Conservation (phyloP, 805 yeast genomes). For the Clavispora phyllophila region DNA sequence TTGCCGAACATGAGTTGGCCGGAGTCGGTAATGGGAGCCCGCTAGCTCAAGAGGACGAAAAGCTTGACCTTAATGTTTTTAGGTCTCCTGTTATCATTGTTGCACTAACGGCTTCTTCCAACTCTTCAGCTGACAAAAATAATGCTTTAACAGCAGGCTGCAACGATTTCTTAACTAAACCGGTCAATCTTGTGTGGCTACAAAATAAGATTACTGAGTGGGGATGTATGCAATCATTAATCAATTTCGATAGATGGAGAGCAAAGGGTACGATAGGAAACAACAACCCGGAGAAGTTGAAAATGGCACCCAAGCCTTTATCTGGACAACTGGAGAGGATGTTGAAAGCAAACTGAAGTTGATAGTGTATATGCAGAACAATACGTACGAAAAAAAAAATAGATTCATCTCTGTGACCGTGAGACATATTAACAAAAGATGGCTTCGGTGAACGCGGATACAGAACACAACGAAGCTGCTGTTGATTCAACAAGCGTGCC, state of each 20-base stretch:
- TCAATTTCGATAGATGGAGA: constrained; percentile 89
- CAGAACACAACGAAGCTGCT: neutral
- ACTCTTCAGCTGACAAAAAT: constrained; percentile 73
- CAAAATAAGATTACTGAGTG: constrained; percentile 92
- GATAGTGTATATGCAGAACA: neutral
- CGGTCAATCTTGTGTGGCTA: constrained; percentile 91
- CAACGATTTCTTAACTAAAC: constrained; percentile 92
- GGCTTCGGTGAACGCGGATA: neutral
- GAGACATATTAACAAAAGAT: neutral
- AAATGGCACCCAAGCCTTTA: neutral
- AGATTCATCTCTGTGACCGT: neutral
- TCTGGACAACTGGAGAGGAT: neutral
- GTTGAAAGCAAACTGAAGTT: neutral
- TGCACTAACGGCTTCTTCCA: constrained; percentile 89
- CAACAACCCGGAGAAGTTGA: neutral
- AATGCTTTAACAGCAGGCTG: constrained; percentile 96
- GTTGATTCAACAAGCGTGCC: neutral
- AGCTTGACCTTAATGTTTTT: constrained; percentile 57
- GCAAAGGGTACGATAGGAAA: constrained; percentile 5
- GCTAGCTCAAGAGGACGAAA: constrained; percentile 40
- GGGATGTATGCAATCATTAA: constrained; percentile 99
- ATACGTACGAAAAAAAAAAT: neutral
- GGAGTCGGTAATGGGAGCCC: constrained; percentile 18
- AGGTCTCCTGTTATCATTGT: constrained; percentile 96
- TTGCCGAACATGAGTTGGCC: constrained; percentile 36